These are phyloP conservation scores for Pichia sp. DNA, from an alignment of 1,139 yeast genomes.

Conservation along the genomic window DNA sequence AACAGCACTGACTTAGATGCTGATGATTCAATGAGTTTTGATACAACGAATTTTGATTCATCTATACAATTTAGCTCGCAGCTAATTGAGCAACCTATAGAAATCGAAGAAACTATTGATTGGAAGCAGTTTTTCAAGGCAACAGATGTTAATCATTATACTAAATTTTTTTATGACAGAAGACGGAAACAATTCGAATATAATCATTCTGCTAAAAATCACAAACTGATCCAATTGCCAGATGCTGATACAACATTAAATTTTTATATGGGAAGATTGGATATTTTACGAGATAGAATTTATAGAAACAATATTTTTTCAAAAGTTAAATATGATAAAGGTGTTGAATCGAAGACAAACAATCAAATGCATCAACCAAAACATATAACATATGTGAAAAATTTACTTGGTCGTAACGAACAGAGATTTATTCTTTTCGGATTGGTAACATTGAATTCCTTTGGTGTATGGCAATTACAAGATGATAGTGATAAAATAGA, in stretches of 20 bases:
- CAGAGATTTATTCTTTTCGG: slow-evolving; percentile 75
- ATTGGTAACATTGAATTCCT: slow-evolving; percentile 52
- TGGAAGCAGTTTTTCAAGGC: slow-evolving; percentile 74
- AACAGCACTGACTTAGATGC: background rate
- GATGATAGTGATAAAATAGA: slow-evolving; percentile 78
- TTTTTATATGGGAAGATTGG: slow-evolving; percentile 46
- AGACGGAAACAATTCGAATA: slow-evolving; percentile 57
- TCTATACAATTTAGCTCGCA: slow-evolving; percentile 2
- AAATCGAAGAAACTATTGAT: slow-evolving; percentile 29
- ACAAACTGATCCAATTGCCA: slow-evolving; percentile 19
- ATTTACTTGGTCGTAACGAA: slow-evolving; percentile 79
- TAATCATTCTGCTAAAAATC: background rate
- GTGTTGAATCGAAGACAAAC: slow-evolving; percentile 32
- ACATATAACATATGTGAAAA: slow-evolving; percentile 71
- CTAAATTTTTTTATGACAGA: slow-evolving; percentile 57
- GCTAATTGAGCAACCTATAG: background rate
- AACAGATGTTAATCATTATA: slow-evolving; percentile 61
- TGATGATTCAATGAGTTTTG: slow-evolving; percentile 5
- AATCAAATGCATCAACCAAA: slow-evolving; percentile 30
- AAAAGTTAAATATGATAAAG: slow-evolving; percentile 37
- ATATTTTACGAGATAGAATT: slow-evolving; percentile 60
- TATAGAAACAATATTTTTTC: slow-evolving; percentile 74
- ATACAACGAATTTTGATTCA: slow-evolving; percentile 5
- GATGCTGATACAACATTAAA: slow-evolving; percentile 27
- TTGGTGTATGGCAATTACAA: slow-evolving; percentile 70